Percentiles rank a stretch among this genome's conserved stretches.
Evolutionary conservation across 495 filamentous ascomycete species (phyloP).

Genomic region (Xylaria flabelliformis): DNA sequence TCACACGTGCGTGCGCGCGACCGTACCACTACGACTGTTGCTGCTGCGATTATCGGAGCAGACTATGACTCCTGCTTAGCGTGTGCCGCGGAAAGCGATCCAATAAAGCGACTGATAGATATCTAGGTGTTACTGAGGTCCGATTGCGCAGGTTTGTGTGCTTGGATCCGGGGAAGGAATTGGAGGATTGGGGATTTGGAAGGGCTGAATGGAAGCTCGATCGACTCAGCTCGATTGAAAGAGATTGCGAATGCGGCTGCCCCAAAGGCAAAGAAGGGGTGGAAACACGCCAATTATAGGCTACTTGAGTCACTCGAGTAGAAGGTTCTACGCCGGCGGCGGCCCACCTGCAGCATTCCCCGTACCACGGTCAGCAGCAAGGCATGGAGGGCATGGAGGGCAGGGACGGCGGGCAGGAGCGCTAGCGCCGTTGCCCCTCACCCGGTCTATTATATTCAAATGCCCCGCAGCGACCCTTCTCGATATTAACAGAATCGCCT

Average conservation of each 20-base stretch:
- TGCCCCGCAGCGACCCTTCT: conserved; percentile 33
- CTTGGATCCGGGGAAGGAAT: not conserved
- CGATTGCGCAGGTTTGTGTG: conserved; percentile 4
- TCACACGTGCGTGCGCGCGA: conserved; percentile 17
- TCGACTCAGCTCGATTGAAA: conserved; percentile 12
- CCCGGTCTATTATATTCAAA: not conserved
- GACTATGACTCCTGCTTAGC: conserved; percentile 17
- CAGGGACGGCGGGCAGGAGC: not conserved
- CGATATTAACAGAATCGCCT: conserved; percentile 26
- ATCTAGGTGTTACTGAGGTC: conserved; percentile 11
- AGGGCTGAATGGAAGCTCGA: not conserved
- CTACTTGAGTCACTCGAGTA: conserved; percentile 44
- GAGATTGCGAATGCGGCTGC: conserved; percentile 23
- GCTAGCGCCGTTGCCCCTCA: conserved; percentile 22
- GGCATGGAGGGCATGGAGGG: not conserved
- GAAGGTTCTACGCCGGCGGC: conserved; percentile 40
- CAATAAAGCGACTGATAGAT: conserved; percentile 16
- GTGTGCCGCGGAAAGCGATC: not conserved
- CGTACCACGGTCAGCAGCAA: not conserved
- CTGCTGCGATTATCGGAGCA: conserved; percentile 22
- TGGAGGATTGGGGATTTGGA: not conserved
- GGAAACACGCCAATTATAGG: conserved; percentile 40
- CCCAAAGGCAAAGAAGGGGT: conserved; percentile 25
- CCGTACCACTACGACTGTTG: not conserved
- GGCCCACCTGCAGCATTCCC: conserved; percentile 9